Evolutionary conservation across 768 basidiomycete genomes (phyloP).

Genomic region (Lenzites betulinus): DNA sequence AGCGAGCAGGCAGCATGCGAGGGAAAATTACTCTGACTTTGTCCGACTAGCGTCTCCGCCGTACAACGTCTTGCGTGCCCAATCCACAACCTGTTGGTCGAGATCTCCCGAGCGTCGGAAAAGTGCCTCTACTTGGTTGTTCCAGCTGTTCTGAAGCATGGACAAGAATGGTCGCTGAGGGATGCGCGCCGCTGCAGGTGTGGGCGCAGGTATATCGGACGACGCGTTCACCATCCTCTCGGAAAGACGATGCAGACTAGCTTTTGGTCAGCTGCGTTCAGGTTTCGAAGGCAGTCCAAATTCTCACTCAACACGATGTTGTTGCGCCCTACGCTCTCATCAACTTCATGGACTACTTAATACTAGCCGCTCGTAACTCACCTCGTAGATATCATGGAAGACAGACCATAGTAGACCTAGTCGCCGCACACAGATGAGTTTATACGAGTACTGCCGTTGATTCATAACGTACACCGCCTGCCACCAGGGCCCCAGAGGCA

Average conservation of each 20-base stretch:
- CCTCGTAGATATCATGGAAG: conserved; percentile 30
- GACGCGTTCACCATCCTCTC: conserved; percentile 27
- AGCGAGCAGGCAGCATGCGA: not conserved
- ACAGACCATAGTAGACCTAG: conserved; percentile 34
- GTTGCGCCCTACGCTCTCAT: conserved; percentile 23
- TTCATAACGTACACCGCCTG: conserved; percentile 27
- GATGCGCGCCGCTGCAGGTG: conserved; percentile 29
- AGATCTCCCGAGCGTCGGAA: conserved; percentile 25
- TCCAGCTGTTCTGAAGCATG: conserved; percentile 32
- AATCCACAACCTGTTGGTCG: conserved; percentile 25
- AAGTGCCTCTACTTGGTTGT: conserved; percentile 29
- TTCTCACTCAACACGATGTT: conserved; percentile 29
- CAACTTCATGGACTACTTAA: not conserved
- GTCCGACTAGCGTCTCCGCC: conserved; percentile 23
- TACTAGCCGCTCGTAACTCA: not conserved
- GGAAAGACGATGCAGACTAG: conserved; percentile 28
- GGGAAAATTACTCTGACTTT: conserved; percentile 4
- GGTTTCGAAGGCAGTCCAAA: not conserved
- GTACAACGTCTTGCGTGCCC: conserved; percentile 28
- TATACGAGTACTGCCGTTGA: not conserved
- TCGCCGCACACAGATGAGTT: not conserved
- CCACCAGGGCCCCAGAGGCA: conserved; percentile 27
- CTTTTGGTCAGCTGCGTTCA: not conserved
- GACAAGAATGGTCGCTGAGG: conserved; percentile 27
- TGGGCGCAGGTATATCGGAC: conserved; percentile 21